Evolutionary conservation across 352 stramenopile genomes (phyloP).

Genomic region (Phytophthora ramorum): DNA sequence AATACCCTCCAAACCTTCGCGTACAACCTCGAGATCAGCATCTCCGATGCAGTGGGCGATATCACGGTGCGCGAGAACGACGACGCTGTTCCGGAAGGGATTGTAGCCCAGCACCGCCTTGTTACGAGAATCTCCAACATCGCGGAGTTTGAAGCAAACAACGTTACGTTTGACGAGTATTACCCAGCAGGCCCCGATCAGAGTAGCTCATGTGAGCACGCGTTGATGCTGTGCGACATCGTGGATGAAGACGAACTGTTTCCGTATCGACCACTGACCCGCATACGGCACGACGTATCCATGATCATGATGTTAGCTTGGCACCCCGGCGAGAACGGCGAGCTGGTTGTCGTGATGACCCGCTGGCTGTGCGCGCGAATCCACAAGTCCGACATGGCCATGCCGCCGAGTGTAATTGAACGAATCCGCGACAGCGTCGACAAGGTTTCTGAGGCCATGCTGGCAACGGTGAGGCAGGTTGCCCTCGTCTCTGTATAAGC

Average conservation of each 20-base stretch:
- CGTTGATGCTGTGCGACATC: conserved; percentile 35
- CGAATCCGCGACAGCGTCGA: conserved; percentile 21
- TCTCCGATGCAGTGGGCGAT: conserved; percentile 42
- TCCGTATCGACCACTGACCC: conserved; percentile 41
- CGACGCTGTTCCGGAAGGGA: conserved; percentile 22
- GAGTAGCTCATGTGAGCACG: conserved; percentile 10
- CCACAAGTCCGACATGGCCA: conserved; percentile 14
- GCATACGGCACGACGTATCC: conserved; percentile 44
- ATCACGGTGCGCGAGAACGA: conserved; percentile 55
- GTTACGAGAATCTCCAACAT: conserved; percentile 32
- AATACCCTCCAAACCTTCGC: conserved; percentile 41
- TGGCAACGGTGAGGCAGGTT: conserved; percentile 7
- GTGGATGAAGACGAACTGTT: conserved; percentile 51
- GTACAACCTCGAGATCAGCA: conserved; percentile 49
- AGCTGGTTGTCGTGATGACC: conserved; percentile 27
- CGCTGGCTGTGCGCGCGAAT: conserved; percentile 35
- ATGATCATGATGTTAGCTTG: conserved; percentile 21
- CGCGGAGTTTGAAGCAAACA: conserved; percentile 41
- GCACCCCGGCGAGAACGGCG: not conserved
- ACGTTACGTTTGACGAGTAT: conserved; percentile 39
- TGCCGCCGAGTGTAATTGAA: conserved; percentile 13
- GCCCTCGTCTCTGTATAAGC: not conserved
- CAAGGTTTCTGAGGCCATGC: conserved; percentile 29
- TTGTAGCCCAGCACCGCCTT: conserved; percentile 38
- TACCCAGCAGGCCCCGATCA: not conserved